Evolutionary conservation across 768 basidiomycete species (phyloP).

Genomic region (Pisolithus orientalis): DNA sequence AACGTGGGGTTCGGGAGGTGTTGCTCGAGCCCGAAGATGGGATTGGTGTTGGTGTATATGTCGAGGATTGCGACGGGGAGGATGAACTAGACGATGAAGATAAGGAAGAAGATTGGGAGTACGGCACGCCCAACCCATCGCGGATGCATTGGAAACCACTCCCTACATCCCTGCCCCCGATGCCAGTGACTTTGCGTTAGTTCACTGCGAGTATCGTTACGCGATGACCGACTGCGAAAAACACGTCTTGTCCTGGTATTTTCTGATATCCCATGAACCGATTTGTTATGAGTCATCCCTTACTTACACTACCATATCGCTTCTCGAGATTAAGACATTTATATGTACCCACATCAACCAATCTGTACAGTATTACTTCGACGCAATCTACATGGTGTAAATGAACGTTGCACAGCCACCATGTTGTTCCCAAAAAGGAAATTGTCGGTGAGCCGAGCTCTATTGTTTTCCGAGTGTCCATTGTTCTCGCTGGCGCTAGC

Average conservation of each 20-base stretch:
- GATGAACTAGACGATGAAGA: conserved; percentile 23
- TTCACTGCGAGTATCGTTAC: conserved; percentile 18
- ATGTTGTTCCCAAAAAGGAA: background rate
- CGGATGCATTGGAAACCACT: conserved; percentile 44
- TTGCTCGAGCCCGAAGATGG: conserved; percentile 65
- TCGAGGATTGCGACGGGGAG: conserved; percentile 60
- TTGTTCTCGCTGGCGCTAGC: conserved; percentile 18
- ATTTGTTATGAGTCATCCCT: too few relatives aligned
- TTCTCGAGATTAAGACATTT: too few relatives aligned
- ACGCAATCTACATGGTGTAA: too few relatives aligned
- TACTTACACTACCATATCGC: too few relatives aligned
- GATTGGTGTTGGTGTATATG: conserved; percentile 70
- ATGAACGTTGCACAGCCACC: background rate
- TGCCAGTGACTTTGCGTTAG: conserved; percentile 18
- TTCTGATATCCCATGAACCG: conserved; percentile 17
- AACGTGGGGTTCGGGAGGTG: conserved; percentile 39
- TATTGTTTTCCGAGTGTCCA: conserved; percentile 20
- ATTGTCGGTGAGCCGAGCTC: conserved; percentile 1
- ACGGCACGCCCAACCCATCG: conserved; percentile 42
- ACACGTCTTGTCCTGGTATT: conserved; percentile 57
- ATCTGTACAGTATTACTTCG: too few relatives aligned
- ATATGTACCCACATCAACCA: too few relatives aligned
- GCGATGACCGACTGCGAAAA: conserved; percentile 57
- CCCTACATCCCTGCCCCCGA: conserved; percentile 55
- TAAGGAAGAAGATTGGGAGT: conserved; percentile 50